Evolutionary conservation across 129 eudicot species (phyloP), one percentile per base, ranked within the genome.

Genomic region (Pseudognaphalium luteoalbum): DNA sequence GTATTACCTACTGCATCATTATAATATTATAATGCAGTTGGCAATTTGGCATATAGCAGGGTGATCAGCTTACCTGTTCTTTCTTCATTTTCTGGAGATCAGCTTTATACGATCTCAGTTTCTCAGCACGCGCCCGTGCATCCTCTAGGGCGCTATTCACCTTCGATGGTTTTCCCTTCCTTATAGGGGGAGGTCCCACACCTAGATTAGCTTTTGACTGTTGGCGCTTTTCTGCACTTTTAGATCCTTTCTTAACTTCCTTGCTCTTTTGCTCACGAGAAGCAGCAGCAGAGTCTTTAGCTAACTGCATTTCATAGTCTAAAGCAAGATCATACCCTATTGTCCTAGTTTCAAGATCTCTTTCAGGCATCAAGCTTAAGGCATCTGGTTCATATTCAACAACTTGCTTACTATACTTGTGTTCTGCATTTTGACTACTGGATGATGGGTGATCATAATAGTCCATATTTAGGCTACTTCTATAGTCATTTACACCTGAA

Each of bases 1-100:
- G 8, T 7, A 33, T 14, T 16, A 65, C 33, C 7, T 32, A 57
- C 29, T 57, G 2, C 28, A 57, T 17, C 25, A 21, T 19, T 57
- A 1, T 57, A 57, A 4, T 19, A 21, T 12, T 57, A 57, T 4
- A n/a, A n/a, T 19, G 5, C 62, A 41, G 14, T 41, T 41, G 47
- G 47, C 47, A 39, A 52, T 19, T 35, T 70, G 32, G 60, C 59
- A 16, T 41, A 16, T 35, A 30, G 28, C 50, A 37, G 57, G 15
- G 16, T 39, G 64, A 42, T 58, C 28, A 76, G 80, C 29, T 65
- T 87, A 93, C 98, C 98, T 93, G 82, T 70, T 90, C 88, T 82
- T 93, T 93, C 88, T 84, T 93, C 82, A 86, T 81, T 85, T 93
- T 93, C 82, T 88, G 98, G 62, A 93, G 88, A 81, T 93, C 98